phyloP scores from a whole-genome alignment of 257 asterid genomes.

The Primulina eburnea region DNA sequence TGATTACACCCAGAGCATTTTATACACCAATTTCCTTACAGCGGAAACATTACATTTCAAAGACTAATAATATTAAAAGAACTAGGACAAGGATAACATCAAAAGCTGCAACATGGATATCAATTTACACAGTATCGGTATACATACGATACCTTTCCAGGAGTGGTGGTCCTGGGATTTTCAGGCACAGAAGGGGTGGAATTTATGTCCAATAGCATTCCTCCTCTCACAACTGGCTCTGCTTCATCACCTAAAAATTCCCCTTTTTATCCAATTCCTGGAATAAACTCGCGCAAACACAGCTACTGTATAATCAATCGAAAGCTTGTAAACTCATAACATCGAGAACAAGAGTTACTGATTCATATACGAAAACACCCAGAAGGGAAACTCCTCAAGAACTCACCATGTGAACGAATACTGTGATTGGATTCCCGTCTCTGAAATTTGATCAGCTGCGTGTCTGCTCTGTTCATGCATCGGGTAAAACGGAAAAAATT shows the following conservation, averaged over 20 bases:
- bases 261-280: slow-evolving; percentile 23
- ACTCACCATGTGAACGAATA: not conserved
- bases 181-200: slow-evolving; percentile 59
- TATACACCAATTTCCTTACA: not conserved
- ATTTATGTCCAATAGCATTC: slow-evolving; percentile 87
- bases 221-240: slow-evolving; percentile 75
- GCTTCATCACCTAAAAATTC: slow-evolving; percentile 25
- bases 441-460: not conserved
- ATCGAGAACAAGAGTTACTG: not conserved
- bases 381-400: not conserved
- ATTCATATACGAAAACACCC: not conserved
- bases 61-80: not conserved
- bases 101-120: not conserved
- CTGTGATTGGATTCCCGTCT: not conserved
- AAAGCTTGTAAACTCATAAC: not conserved
- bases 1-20: not conserved
- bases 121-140: not conserved
- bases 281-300: not conserved
- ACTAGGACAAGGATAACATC: not conserved
- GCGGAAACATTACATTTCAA: not conserved
- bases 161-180: slow-evolving; percentile 80
- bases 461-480: not conserved
- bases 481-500: not conserved
- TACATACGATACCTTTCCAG: slow-evolving; percentile 64
- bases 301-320: not conserved